Percentiles rank a stretch among this genome's conserved stretches.
phyloP scores from a whole-genome alignment of 495 filamentous ascomycete genomes.

The Xylaria cubensis region DNA sequence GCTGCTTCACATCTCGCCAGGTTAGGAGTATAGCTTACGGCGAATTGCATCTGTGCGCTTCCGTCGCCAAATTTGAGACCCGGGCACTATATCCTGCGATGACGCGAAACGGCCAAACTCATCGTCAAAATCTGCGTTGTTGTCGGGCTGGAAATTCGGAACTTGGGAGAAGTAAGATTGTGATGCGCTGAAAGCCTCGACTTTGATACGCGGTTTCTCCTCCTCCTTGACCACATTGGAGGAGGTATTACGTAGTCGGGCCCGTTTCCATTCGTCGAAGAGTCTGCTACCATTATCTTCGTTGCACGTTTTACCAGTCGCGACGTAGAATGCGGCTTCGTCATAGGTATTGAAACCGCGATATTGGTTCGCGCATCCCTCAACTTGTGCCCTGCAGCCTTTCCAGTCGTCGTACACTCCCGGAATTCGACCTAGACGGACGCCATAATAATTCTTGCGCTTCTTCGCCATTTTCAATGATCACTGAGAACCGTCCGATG shows the following conservation, averaged over 20 bases:
- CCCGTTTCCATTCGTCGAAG: not conserved
- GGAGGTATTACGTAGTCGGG: not conserved
- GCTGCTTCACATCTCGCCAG: not conserved
- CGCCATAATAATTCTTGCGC: conserved; percentile 32
- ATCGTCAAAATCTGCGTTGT: conserved; percentile 41
- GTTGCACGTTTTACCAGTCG: conserved; percentile 12
- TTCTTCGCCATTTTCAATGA: conserved; percentile 28
- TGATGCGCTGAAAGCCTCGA: conserved; percentile 32
- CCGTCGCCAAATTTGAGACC: conserved; percentile 40
- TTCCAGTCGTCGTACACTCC: conserved; percentile 35
- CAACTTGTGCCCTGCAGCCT: conserved; percentile 31
- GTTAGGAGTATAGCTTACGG: conserved; percentile 15
- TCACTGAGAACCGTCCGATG: not conserved
- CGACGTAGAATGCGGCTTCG: conserved; percentile 30
- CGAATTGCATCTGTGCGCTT: conserved; percentile 43
- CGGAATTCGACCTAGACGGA: conserved; percentile 31
- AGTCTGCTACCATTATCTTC: not conserved
- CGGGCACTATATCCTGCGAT: conserved; percentile 43
- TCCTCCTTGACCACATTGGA: not conserved
- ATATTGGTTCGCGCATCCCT: conserved; percentile 26
- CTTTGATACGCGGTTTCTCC: conserved; percentile 21
- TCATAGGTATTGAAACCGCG: conserved; percentile 31
- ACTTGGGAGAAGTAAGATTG: conserved; percentile 47
- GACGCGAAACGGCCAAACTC: conserved; percentile 47
- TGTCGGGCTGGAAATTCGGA: conserved; percentile 40